Evolutionary conservation across 495 filamentous ascomycete species (phyloP).

Genomic region (Penicillium lividum): DNA sequence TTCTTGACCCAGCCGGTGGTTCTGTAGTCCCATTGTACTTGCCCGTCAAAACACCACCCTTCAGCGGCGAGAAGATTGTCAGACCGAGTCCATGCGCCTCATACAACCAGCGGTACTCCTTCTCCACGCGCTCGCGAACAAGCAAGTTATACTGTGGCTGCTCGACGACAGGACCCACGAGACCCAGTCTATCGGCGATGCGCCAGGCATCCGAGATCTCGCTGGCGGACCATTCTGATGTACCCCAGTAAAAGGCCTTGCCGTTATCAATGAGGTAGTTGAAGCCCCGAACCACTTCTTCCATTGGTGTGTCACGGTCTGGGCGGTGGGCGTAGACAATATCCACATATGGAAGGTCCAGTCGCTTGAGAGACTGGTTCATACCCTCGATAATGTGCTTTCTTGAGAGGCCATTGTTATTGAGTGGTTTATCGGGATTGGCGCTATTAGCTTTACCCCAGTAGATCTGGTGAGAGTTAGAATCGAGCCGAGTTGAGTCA

Average conservation of each 20-base stretch:
- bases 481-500: background rate
- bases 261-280: slow-evolving; percentile 76
- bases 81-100: slow-evolving; percentile 65
- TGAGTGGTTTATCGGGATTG: slow-evolving; percentile 62
- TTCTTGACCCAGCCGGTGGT: slow-evolving; percentile 37
- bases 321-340: slow-evolving; percentile 84
- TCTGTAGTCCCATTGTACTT: slow-evolving; percentile 69
- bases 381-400: slow-evolving; percentile 82
- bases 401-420: slow-evolving; percentile 75
- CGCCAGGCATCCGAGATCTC: slow-evolving; percentile 79
- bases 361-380: slow-evolving; percentile 62
- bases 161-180: slow-evolving; percentile 82
- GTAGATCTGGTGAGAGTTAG: slow-evolving; percentile 53
- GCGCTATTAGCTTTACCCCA: slow-evolving; percentile 62
- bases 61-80: slow-evolving; percentile 73
- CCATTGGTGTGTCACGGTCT: slow-evolving; percentile 80
- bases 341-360: slow-evolving; percentile 73
- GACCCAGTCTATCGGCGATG: slow-evolving; percentile 67
- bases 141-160: slow-evolving; percentile 87
- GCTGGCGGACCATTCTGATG: slow-evolving; percentile 79
- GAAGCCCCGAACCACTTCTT: slow-evolving; percentile 83
- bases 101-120: slow-evolving; percentile 69
- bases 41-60: slow-evolving; percentile 72
- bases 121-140: slow-evolving; percentile 69
- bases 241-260: slow-evolving; percentile 90